A percentile compares a stretch with the other conserved stretches of the same genome.
Evolutionary conservation across 345 rosid species (phyloP).

Genomic region (Salix dunnii): DNA sequence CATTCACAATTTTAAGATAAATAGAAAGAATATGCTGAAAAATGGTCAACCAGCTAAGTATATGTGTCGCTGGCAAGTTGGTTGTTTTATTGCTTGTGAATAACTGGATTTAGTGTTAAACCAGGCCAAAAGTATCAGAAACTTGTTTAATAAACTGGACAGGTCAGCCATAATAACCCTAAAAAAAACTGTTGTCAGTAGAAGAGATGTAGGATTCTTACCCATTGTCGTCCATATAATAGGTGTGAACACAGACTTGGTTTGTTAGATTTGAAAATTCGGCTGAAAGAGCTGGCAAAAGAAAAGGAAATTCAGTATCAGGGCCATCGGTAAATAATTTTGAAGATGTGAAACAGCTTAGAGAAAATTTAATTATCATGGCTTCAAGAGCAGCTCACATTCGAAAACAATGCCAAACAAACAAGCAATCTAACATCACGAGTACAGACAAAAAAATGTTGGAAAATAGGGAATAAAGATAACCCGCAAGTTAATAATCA

Average conservation of each 20-base stretch:
- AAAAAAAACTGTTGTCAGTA: neutral
- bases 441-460: neutral
- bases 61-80: neutral
- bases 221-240: constrained; percentile 78
- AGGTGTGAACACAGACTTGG: constrained; percentile 53
- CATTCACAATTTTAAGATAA: neutral
- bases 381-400: neutral
- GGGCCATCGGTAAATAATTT: neutral
- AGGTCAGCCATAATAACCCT: neutral
- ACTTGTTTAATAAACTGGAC: neutral
- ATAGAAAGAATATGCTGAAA: neutral
- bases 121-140: neutral
- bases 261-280: constrained; percentile 73
- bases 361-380: neutral
- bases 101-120: neutral
- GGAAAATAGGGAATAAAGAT: neutral
- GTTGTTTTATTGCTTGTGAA: neutral
- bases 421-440: neutral
- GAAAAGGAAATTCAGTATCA: neutral
- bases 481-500: neutral
- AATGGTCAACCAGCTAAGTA: neutral
- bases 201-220: constrained; percentile 32
- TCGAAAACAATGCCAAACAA: neutral
- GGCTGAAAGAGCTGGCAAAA: constrained; percentile 66
- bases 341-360: neutral